These are phyloP conservation scores for Epithemia pelagica DNA, from an alignment of 108 stramenopile genomes.

Conservation along the genomic window DNA sequence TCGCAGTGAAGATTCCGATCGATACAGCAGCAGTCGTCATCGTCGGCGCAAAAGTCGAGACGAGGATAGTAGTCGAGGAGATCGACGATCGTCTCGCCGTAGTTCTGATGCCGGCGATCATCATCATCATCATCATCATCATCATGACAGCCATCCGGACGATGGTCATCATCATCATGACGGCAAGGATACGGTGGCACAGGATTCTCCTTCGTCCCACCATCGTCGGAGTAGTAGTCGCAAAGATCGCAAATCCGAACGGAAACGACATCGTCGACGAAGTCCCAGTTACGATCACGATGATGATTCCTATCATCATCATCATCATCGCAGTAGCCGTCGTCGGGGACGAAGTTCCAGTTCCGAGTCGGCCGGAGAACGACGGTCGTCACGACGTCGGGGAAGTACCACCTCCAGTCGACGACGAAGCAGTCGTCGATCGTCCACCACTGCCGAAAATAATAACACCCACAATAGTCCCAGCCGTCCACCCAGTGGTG, in stretches of 20 bases:
- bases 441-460: not conserved
- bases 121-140: no score
- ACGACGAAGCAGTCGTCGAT: not conserved
- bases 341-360: not conserved
- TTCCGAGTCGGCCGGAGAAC: not conserved
- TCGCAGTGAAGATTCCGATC: not conserved
- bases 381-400: not conserved
- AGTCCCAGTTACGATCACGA: not conserved
- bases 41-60: not conserved
- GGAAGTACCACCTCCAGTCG: not conserved
- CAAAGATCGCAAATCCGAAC: not conserved
- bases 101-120: no score
- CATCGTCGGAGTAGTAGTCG: not conserved
- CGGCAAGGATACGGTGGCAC: not conserved
- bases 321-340: not conserved
- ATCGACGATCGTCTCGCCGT: not conserved
- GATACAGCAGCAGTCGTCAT: not conserved
- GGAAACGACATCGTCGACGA: not conserved
- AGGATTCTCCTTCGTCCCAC: not conserved
- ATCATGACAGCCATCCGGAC: no score
- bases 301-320: not conserved
- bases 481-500: not conserved
- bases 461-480: not conserved
- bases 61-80: not conserved
- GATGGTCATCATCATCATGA: no score